A percentile compares a stretch with the other conserved stretches of the same genome.
These are phyloP conservation scores for Fusarium tanahbumbuense DNA, from an alignment of 2,329 filamentous ascomycete species.

Conservation along the genomic window DNA sequence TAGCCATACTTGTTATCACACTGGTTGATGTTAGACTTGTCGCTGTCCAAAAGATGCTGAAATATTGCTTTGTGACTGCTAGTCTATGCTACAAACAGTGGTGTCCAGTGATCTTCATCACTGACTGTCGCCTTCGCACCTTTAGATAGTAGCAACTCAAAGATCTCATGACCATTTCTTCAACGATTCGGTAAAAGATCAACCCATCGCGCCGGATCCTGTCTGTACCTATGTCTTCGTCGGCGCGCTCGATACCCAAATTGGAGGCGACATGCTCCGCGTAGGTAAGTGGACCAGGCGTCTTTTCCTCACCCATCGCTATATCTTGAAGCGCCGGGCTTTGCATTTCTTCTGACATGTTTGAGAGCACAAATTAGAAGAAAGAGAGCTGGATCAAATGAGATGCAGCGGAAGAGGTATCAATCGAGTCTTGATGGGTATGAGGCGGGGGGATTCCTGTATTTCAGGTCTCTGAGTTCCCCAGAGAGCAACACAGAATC, in stretches of 20 bases:
- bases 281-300: neutral
- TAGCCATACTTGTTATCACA: too few species aligned
- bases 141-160: too few species aligned
- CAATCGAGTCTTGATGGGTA: fast-evolving
- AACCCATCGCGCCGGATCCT: neutral
- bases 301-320: neutral
- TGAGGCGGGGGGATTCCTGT: fast-evolving
- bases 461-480: neutral
- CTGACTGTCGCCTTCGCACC: too few species aligned
- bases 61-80: too few species aligned
- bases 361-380: neutral
- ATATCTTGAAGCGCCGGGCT: fast-evolving
- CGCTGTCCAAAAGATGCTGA: too few species aligned
- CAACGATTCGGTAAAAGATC: neutral
- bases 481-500: neutral
- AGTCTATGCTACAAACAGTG: too few species aligned
- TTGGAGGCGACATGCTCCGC: neutral
- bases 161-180: neutral
- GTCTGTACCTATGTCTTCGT: neutral
- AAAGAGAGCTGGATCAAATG: neutral
- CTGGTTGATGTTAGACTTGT: too few species aligned
- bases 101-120: too few species aligned
- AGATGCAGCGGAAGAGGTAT: neutral
- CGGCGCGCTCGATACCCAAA: neutral
- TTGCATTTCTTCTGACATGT: neutral